Evolutionary conservation across 2,329 filamentous ascomycete genomes (phyloP), one percentile per base, ranked within the genome.

Genomic region (Fusarium newnesense): DNA sequence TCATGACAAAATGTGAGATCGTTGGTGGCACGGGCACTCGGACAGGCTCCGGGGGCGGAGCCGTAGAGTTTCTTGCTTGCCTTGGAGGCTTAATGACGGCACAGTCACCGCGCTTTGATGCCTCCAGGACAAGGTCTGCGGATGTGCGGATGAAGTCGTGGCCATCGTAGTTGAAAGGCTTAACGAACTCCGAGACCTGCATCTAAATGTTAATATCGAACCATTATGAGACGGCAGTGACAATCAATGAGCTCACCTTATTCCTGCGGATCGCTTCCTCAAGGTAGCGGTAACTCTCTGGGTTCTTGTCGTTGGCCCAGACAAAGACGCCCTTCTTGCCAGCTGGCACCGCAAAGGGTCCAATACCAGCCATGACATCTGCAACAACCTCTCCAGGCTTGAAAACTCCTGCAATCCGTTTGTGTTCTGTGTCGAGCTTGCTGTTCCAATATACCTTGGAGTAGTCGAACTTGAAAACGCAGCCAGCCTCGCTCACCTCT

Each of bases 381-480:
- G 93, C 96, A 4, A 98, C 93, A 7, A 95, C 95, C 79, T 98
- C 93, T 43, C 96, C 95, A 11, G 93, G 90, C 63, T 90, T 85
- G 85, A 98, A 98, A 61, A 92, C 84, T 59, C 88, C 85, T 67
- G 96, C 90, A 21, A 98, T 85, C 7, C 96, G 88, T 73, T 92
- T 90, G 83, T 99, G 96, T 83, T 99, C 96, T 2, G 91, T 93
- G 78, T 97, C 92, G 19, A 99, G 89, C 75, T 96, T 91, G 78
- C 91, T 95, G 83, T 99, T 99, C 96, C 96, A 99, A 86, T 99
- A 99, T 8, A 99, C 96, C 76, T 97, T 97, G 70, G 93, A 90
- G 82, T 97, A 99, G 85, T 99, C 94, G 82, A 99, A 98, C 63
- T 87, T 87, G 84, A 97, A 99, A n/a, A 87, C 85, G 84, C 96